A percentile compares a stretch with the other conserved stretches of the same genome.
Evolutionary conservation across 305 asterid species (phyloP).

Genomic region (Euphrasia arctica): DNA sequence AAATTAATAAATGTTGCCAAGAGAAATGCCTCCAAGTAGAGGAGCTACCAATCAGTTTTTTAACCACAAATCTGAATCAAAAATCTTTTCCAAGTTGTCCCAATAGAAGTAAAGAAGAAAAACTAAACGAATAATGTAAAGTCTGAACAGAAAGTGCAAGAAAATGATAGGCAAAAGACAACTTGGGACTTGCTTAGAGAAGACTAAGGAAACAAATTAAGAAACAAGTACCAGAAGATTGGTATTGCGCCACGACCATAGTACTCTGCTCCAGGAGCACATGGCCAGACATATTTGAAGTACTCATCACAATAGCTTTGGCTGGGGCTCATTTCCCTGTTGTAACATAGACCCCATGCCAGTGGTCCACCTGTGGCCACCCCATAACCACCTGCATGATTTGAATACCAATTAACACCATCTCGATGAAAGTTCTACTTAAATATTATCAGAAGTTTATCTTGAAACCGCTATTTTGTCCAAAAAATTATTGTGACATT

Average conservation of each 20-base stretch:
- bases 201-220: conserved; percentile 3
- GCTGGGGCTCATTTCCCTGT: conserved; percentile 83
- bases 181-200: background rate
- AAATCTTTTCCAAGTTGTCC: background rate
- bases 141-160: conserved; percentile 11
- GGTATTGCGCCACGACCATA: conserved; percentile 97
- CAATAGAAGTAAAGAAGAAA: background rate
- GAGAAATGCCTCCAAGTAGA: conserved; percentile 1
- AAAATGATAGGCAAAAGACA: conserved; percentile 2
- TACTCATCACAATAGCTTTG: conserved; percentile 64
- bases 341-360: conserved; percentile 82
- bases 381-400: conserved; percentile 77
- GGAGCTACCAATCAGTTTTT: conserved; percentile 1
- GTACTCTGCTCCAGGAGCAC: conserved; percentile 80
- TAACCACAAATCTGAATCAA: conserved; percentile 4
- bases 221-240: conserved; percentile 57
- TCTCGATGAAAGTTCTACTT: background rate
- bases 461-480: background rate
- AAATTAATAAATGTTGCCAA: background rate
- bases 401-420: background rate
- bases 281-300: conserved; percentile 64
- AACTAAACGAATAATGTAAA: background rate
- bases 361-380: conserved; percentile 82
- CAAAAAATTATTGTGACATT: background rate
- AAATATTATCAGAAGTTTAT: background rate